These are phyloP conservation scores for Xanthoconium purpureum DNA, from an alignment of 768 basidiomycete species.

Conservation along the genomic window DNA sequence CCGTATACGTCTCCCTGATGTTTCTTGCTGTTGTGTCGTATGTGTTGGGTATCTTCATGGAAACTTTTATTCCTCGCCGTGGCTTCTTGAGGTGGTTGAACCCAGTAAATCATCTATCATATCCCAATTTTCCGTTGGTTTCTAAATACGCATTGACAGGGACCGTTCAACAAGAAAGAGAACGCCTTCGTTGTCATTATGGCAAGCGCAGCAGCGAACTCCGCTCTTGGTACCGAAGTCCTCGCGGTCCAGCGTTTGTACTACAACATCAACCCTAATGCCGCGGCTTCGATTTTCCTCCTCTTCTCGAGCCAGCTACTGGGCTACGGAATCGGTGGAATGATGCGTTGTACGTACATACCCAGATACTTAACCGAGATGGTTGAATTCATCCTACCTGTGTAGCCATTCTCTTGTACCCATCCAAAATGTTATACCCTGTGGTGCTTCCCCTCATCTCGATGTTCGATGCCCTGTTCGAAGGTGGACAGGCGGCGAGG, in stretches of 20 bases:
- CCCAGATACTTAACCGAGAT: background rate
- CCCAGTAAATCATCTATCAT: slow-evolving; percentile 32
- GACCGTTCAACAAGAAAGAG: slow-evolving; percentile 60
- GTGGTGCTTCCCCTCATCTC: slow-evolving; percentile 24
- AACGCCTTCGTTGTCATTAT: slow-evolving; percentile 29
- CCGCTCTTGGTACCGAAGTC: slow-evolving; percentile 54
- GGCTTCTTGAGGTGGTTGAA: slow-evolving; percentile 49
- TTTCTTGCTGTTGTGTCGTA: slow-evolving; percentile 53
- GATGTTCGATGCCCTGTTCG: slow-evolving; percentile 38
- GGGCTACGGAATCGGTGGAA: slow-evolving; percentile 55
- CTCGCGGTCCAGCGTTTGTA: slow-evolving; percentile 53
- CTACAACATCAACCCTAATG: slow-evolving; percentile 51
- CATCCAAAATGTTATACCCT: slow-evolving; percentile 44
- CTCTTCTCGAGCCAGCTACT: slow-evolving; percentile 35
- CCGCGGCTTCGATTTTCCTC: slow-evolving; percentile 45
- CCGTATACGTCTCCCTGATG: slow-evolving; percentile 50
- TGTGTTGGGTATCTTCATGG: slow-evolving; percentile 45
- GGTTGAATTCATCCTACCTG: background rate
- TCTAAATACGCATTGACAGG: slow-evolving; percentile 27
- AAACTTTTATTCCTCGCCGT: slow-evolving; percentile 42
- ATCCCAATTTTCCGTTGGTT: background rate
- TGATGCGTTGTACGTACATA: slow-evolving; percentile 42
- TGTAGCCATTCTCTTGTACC: slow-evolving; percentile 37
- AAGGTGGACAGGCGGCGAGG: slow-evolving; percentile 35
- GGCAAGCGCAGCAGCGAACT: slow-evolving; percentile 53